Evolutionary conservation across 345 rosid species (phyloP).

Genomic region (Eucalyptus guilfoylei): DNA sequence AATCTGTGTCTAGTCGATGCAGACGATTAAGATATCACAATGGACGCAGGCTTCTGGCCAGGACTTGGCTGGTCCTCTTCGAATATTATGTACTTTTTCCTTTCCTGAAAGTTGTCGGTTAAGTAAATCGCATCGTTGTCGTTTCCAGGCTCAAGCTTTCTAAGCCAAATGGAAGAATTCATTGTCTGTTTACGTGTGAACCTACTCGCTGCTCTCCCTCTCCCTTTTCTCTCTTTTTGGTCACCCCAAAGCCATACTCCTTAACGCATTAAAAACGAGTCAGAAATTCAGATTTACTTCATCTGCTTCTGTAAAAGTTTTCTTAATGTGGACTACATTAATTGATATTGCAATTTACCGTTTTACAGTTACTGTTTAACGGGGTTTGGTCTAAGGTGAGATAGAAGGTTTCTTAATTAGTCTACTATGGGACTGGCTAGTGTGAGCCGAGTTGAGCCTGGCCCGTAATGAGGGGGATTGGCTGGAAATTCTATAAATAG

Average conservation of each 20-base stretch:
- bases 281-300: not conserved
- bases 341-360: too few species aligned
- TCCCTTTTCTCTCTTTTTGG: not conserved
- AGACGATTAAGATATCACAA: not conserved
- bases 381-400: too few species aligned
- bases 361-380: too few species aligned
- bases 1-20: not conserved
- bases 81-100: not conserved
- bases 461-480: too few species aligned
- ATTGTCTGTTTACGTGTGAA: not conserved
- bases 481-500: too few species aligned
- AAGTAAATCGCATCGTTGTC: not conserved
- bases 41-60: not conserved
- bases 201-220: not conserved
- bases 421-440: too few species aligned
- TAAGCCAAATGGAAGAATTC: not conserved
- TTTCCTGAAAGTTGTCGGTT: not conserved
- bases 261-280: not conserved
- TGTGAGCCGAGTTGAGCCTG: too few species aligned
- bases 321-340: too few species aligned
- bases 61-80: not conserved
- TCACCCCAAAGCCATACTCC: not conserved
- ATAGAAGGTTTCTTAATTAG: too few species aligned
- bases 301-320: not conserved
- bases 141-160: not conserved